A percentile compares a stretch with the other conserved stretches of the same genome.
phyloP scores from a whole-genome alignment of 441 rosid species.

The Populus hybrid region DNA sequence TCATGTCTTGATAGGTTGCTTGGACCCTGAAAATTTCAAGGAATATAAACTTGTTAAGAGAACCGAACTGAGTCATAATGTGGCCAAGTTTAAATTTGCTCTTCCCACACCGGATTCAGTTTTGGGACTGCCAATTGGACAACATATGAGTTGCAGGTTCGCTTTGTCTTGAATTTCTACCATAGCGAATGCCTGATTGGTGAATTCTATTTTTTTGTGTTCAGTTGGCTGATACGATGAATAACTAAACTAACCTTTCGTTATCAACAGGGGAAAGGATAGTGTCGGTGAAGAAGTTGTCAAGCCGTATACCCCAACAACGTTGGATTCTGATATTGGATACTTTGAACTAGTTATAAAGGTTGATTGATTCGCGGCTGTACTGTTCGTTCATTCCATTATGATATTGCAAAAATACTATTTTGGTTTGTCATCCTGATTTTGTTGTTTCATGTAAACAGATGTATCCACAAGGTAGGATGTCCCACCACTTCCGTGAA shows the following conservation, averaged over 20 bases:
- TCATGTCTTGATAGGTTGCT: slow-evolving; percentile 31
- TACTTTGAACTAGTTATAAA: slow-evolving; percentile 78
- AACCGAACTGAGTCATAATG: slow-evolving; percentile 44
- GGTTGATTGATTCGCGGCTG: slow-evolving; percentile 31
- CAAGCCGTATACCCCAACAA: slow-evolving; percentile 89
- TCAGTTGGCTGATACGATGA: slow-evolving; percentile 33
- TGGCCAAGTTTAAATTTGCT: slow-evolving; percentile 43
- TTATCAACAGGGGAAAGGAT: slow-evolving; percentile 65
- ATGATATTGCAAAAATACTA: neutral
- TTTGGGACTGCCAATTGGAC: slow-evolving; percentile 52
- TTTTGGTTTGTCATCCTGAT: neutral
- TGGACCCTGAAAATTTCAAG: slow-evolving; percentile 45
- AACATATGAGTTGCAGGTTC: slow-evolving; percentile 53
- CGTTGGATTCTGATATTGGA: slow-evolving; percentile 82
- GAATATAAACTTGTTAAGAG: slow-evolving; percentile 45
- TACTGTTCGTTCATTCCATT: slow-evolving; percentile 7
- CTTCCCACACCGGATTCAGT: slow-evolving; percentile 44
- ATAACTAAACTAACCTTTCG: neutral
- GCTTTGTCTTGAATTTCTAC: slow-evolving; percentile 2
- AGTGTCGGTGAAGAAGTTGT: slow-evolving; percentile 75
- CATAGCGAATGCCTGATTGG: neutral
- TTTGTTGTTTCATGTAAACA: slow-evolving; percentile 16
- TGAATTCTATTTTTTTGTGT: neutral
- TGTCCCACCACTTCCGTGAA: slow-evolving; percentile 96
- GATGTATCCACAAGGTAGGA: slow-evolving; percentile 99